Evolutionary conservation across 2,329 filamentous ascomycete species (phyloP).

Genomic region (Phialophora tarda): DNA sequence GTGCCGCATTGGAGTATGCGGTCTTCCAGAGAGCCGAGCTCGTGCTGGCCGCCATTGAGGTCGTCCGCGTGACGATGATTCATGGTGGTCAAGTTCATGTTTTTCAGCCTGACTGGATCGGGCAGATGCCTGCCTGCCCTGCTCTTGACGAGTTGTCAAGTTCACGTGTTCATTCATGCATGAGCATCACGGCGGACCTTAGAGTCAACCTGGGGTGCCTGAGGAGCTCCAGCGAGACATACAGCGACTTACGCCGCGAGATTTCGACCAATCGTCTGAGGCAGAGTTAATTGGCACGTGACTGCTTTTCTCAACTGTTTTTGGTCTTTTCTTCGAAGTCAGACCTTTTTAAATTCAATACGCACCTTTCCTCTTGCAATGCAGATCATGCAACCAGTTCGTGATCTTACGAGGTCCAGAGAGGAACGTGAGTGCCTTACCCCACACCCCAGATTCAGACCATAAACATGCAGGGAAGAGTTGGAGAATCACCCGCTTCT

Average conservation of each 20-base stretch:
- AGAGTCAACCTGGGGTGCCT: too few species aligned
- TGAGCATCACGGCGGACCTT: neutral
- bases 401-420: neutral
- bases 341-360: too few species aligned
- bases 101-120: neutral
- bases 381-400: neutral
- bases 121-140: neutral
- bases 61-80: neutral
- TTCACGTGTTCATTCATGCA: neutral
- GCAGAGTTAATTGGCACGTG: too few species aligned
- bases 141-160: neutral
- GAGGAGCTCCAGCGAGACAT: neutral
- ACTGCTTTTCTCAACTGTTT: too few species aligned
- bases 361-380: too few species aligned
- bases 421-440: neutral
- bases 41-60: neutral
- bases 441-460: slow-evolving; percentile 5
- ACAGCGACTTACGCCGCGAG: too few species aligned
- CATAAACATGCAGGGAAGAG: neutral
- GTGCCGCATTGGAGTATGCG: neutral
- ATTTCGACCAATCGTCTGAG: too few species aligned
- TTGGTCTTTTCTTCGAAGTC: too few species aligned
- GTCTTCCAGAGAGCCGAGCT: neutral
- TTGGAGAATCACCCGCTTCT: neutral
- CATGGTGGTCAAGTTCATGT: neutral